Evolutionary conservation across 2,329 filamentous ascomycete species (phyloP).

Genomic region (Arthrobotrys megalospora): DNA sequence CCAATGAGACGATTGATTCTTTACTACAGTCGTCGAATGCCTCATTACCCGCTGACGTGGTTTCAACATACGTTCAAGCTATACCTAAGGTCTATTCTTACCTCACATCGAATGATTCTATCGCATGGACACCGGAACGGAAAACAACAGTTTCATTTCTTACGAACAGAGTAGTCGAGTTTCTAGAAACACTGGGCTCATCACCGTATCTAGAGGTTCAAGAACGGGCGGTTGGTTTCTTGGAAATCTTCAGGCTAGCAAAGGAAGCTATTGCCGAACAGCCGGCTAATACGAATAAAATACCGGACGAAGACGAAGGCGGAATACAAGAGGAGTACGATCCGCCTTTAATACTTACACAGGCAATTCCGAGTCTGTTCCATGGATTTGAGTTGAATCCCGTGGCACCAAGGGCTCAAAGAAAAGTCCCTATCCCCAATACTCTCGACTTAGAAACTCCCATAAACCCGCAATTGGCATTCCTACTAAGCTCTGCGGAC

Average conservation of each 20-base stretch:
- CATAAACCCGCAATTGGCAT: slow-evolving; percentile 81
- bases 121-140: slow-evolving; percentile 79
- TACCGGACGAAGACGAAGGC: slow-evolving; percentile 31
- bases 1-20: slow-evolving; percentile 80
- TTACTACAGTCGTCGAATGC: slow-evolving; percentile 78
- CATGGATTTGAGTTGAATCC: slow-evolving; percentile 90
- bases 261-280: slow-evolving; percentile 83
- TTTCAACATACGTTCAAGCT: slow-evolving; percentile 87
- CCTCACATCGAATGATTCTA: slow-evolving; percentile 77
- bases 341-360: slow-evolving; percentile 85
- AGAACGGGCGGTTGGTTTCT: slow-evolving; percentile 91
- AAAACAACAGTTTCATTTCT: slow-evolving; percentile 83
- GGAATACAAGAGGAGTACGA: slow-evolving; percentile 68
- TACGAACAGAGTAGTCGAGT: slow-evolving; percentile 84
- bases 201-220: slow-evolving; percentile 95
- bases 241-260: slow-evolving; percentile 88
- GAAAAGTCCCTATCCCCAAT: slow-evolving; percentile 84
- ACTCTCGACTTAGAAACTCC: slow-evolving; percentile 84
- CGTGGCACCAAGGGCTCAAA: slow-evolving; percentile 84
- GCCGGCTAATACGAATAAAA: slow-evolving; percentile 69
- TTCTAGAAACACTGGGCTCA: slow-evolving; percentile 81
- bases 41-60: slow-evolving; percentile 75
- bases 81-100: slow-evolving; percentile 86
- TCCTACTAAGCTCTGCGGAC: slow-evolving; percentile 75
- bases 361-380: slow-evolving; percentile 91